Evolutionary conservation across 208 protist species (phyloP).

Genomic region (Naegleria fowleri): DNA sequence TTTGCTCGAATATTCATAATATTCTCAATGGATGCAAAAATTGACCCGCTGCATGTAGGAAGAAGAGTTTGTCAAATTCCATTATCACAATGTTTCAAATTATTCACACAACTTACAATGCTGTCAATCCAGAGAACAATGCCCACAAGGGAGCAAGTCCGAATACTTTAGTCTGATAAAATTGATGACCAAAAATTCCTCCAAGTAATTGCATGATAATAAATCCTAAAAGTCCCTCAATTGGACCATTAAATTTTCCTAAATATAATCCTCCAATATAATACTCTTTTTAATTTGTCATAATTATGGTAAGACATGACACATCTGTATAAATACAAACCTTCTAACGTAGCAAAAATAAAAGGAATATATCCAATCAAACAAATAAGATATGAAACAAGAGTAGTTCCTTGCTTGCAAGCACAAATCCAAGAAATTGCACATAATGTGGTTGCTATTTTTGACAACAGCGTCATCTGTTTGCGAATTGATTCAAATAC

Average conservation of each 20-base stretch:
- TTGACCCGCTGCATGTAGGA: not conserved
- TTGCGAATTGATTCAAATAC: not conserved
- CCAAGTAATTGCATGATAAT: not conserved
- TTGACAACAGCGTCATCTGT: not conserved
- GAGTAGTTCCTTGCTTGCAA: not conserved
- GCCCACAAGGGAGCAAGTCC: not conserved
- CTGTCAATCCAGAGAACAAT: not conserved
- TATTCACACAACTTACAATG: not conserved
- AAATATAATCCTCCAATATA: constrained; percentile 26
- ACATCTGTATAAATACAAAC: no score
- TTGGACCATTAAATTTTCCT: constrained; percentile 20
- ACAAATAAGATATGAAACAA: not conserved
- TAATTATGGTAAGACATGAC: no score
- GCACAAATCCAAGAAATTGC: not conserved
- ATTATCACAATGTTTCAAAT: no score
- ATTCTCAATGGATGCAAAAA: not conserved
- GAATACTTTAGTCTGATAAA: not conserved
- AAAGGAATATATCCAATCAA: not conserved
- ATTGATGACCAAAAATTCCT: not conserved
- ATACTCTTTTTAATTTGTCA: not conserved
- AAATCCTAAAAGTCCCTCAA: constrained; percentile 20
- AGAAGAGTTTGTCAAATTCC: no score
- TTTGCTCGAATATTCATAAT: not conserved
- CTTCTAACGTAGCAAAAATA: not conserved
- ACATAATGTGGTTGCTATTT: not conserved